A percentile compares a stretch with the other conserved stretches of the same genome.
Conservation (phyloP, 2,329 filamentous ascomycete species). For the Fusarium sulawesiense region DNA sequence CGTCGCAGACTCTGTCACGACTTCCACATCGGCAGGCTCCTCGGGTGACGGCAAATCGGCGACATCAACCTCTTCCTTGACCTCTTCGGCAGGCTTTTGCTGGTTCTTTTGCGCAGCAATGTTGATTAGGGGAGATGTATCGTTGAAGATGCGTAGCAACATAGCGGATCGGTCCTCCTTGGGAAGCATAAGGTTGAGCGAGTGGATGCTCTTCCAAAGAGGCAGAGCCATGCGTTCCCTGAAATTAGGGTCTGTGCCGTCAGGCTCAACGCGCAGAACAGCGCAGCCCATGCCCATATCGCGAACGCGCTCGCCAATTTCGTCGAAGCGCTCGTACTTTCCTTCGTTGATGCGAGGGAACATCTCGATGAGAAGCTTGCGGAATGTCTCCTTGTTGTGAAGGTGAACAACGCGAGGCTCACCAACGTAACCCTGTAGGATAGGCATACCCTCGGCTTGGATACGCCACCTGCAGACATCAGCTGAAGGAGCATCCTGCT, state of each 20-base stretch:
- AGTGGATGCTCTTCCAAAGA: conserved; percentile 92
- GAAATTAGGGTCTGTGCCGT: conserved; percentile 69
- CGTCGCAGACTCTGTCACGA: background rate
- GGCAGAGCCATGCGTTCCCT: conserved; percentile 87
- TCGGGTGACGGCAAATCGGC: conserved; percentile 55
- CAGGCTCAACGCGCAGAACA: conserved; percentile 84
- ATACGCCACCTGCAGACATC: conserved; percentile 95
- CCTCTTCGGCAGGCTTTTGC: conserved; percentile 52
- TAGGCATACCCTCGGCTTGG: conserved; percentile 91
- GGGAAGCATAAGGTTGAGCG: conserved; percentile 95
- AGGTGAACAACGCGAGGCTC: conserved; percentile 79
- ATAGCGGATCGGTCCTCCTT: conserved; percentile 96
- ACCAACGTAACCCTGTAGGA: conserved; percentile 91
- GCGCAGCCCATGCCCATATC: conserved; percentile 92
- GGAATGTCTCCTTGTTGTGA: conserved; percentile 81
- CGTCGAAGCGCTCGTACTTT: conserved; percentile 80
- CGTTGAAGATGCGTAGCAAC: conserved; percentile 90
- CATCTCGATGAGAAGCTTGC: conserved; percentile 90
- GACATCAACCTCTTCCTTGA: conserved; percentile 47
- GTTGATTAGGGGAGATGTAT: conserved; percentile 85
- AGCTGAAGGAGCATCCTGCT: conserved; percentile 89
- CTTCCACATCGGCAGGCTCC: conserved; percentile 23
- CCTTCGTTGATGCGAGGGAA: conserved; percentile 87
- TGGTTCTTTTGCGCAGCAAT: conserved; percentile 63
- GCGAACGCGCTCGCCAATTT: conserved; percentile 85